Conservation (phyloP, 1,284 basidiomycete species). For the Ustilago vetiveriae region DNA sequence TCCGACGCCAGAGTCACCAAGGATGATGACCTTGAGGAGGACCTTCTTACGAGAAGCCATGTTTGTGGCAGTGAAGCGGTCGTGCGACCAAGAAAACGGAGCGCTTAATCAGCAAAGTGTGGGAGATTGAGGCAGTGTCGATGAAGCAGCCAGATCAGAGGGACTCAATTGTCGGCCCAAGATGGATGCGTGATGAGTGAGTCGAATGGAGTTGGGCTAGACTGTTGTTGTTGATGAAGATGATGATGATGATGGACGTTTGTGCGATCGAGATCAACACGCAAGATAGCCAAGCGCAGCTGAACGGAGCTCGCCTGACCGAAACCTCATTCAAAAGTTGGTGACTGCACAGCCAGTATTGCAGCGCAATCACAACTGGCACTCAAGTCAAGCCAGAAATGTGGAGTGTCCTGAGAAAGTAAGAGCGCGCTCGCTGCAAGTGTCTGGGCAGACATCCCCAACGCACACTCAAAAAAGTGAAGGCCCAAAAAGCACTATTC, state of each 20-base stretch:
- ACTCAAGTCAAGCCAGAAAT: slow-evolving; percentile 2
- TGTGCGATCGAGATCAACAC: slow-evolving; percentile 19
- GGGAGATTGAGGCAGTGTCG: not conserved
- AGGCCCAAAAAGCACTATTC: too few species aligned
- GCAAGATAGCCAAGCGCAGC: slow-evolving; percentile 9
- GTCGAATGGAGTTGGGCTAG: not conserved
- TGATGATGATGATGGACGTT: not conserved
- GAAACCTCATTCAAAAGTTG: too few species aligned
- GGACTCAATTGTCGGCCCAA: too few species aligned
- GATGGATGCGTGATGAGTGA: not conserved
- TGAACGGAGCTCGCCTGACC: not conserved
- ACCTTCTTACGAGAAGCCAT: slow-evolving; percentile 77
- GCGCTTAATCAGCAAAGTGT: not conserved
- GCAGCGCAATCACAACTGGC: too few species aligned
- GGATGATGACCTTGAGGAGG: slow-evolving; percentile 78
- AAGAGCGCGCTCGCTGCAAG: not conserved
- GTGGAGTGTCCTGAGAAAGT: too few species aligned
- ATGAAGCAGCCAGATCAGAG: too few species aligned
- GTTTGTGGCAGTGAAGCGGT: not conserved
- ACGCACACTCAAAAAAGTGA: too few species aligned
- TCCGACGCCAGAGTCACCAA: slow-evolving; percentile 76
- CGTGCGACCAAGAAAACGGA: not conserved
- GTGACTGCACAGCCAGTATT: not conserved
- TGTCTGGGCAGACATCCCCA: too few species aligned
- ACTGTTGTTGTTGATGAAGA: not conserved